Base-by-base conservation (phyloP, 2,329 filamentous ascomycete species). In the Penicillium sp. region DNA sequence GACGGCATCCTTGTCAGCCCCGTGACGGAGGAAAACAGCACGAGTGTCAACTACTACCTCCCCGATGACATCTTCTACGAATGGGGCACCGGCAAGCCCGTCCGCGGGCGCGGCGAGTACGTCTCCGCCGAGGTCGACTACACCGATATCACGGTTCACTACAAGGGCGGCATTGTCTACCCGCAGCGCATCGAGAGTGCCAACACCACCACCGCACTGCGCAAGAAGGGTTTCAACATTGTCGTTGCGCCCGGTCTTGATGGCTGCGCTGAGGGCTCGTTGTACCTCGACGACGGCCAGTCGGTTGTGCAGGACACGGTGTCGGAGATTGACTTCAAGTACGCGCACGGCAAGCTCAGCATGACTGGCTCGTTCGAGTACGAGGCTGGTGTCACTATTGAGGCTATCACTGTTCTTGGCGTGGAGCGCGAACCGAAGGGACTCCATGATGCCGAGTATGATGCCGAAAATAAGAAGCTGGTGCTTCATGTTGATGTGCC, bases 261-360 rank as follows among this genome's bases (percentile, higher is more conserved):
- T 53, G 88, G 87, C 4, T 82, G 76, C 8, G 90, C 90, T 0
- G 71, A 69, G 1, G 90, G 90, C 0, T 78, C 79, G 49, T 76
- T 94, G 51, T 93, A 92, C 70, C 75, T 93, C 4, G 90, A 94
- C 62, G 90, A 94, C 59, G 90, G 90, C 5, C 84, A 85, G 55
- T 85, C 81, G 38, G 65, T 92, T 50, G 77, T 83, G 58, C 89
- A 90, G 72, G 46, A 60, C 2, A 38, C 57, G 0, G 83, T 79
- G 23, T 84, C 80, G 13, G 76, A 83, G 54, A 79, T 91, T 51
- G 72, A 76, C 11, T 89, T 92, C 64, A 64, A 68, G 3, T 92
- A 85, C 68, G 75, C 80, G 46, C 70, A 79, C 2, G 81, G 82
- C 34, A 64, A 67, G 58, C 78, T 70, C 29, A 56, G 40, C 36